Evolutionary conservation across 2,329 filamentous ascomycete genomes (phyloP).

Genomic region (Fonsecaea monophora): DNA sequence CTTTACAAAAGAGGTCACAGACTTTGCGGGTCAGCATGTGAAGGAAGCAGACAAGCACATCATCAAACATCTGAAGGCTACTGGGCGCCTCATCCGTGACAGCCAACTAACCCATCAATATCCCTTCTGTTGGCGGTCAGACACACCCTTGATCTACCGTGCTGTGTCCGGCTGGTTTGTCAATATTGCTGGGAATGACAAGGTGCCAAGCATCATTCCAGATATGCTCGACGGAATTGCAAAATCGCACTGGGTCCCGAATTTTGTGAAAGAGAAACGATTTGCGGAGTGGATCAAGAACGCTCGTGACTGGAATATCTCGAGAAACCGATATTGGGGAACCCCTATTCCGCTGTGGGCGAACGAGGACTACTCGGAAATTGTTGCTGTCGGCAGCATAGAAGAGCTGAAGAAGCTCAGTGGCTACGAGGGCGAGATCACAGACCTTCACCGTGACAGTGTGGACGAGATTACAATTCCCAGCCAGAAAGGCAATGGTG

Average conservation of each 20-base stretch:
- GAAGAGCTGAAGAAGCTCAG: slow-evolving; percentile 79
- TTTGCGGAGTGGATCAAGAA: slow-evolving; percentile 86
- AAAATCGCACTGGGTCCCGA: slow-evolving; percentile 83
- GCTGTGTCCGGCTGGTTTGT: slow-evolving; percentile 94
- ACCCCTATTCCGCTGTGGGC: slow-evolving; percentile 87
- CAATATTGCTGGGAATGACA: slow-evolving; percentile 68
- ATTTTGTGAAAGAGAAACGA: slow-evolving; percentile 82
- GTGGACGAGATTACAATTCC: slow-evolving; percentile 89
- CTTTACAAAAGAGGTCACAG: slow-evolving; percentile 73
- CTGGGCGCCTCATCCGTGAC: slow-evolving; percentile 76
- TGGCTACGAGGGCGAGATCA: slow-evolving; percentile 76
- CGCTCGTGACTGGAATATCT: slow-evolving; percentile 89
- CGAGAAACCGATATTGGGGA: slow-evolving; percentile 87
- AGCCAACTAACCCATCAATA: slow-evolving; percentile 84
- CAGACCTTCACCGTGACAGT: slow-evolving; percentile 83
- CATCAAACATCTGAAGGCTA: slow-evolving; percentile 78
- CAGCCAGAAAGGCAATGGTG: slow-evolving; percentile 78
- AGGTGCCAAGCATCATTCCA: slow-evolving; percentile 64
- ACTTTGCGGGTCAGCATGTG: slow-evolving; percentile 83
- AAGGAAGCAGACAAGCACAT: slow-evolving; percentile 88
- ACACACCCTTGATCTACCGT: slow-evolving; percentile 85
- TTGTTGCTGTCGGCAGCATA: slow-evolving; percentile 80
- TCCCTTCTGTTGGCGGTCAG: slow-evolving; percentile 84
- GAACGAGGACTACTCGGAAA: slow-evolving; percentile 81
- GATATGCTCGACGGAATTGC: slow-evolving; percentile 84